A percentile compares a stretch with the other conserved stretches of the same genome.
phyloP scores from a whole-genome alignment of 495 filamentous ascomycete genomes.

The Hyaloscypha hepaticicola region DNA sequence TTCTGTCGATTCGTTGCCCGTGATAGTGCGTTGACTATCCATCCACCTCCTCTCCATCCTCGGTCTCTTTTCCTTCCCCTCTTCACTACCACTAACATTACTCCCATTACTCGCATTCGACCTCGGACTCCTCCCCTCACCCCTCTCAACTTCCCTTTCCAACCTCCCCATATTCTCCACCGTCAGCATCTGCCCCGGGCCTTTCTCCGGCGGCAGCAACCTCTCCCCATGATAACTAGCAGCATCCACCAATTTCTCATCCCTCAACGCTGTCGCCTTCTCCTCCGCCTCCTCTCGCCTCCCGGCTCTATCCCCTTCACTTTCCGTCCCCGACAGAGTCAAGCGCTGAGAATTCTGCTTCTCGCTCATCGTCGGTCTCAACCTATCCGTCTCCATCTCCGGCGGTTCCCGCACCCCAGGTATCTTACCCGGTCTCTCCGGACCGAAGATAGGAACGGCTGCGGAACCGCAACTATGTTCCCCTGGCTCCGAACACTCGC shows the following conservation, averaged over 20 bases:
- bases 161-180: slow-evolving; percentile 30
- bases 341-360: slow-evolving; percentile 21
- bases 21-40: slow-evolving; percentile 26
- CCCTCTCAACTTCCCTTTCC: slow-evolving; percentile 9
- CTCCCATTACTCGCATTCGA: neutral
- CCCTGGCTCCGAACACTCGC: slow-evolving; percentile 23
- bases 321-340: slow-evolving; percentile 25
- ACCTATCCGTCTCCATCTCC: neutral
- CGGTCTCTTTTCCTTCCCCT: slow-evolving; percentile 31
- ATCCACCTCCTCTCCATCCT: slow-evolving; percentile 34
- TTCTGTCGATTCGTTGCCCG: neutral
- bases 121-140: neutral
- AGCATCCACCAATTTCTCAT: slow-evolving; percentile 46
- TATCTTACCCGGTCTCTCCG: neutral
- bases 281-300: slow-evolving; percentile 43
- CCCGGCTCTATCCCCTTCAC: slow-evolving; percentile 33
- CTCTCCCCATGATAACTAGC: slow-evolving; percentile 23
- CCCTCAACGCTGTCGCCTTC: slow-evolving; percentile 43
- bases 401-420: neutral
- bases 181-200: slow-evolving; percentile 19
- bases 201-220: neutral
- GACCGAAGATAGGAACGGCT: slow-evolving; percentile 12
- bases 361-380: slow-evolving; percentile 13
- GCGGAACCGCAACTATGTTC: slow-evolving; percentile 16
- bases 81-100: slow-evolving; percentile 14